Evolutionary conservation across 352 stramenopile genomes (phyloP), one percentile per base, ranked within the genome.

Genomic region (Achlya hypogyna): DNA sequence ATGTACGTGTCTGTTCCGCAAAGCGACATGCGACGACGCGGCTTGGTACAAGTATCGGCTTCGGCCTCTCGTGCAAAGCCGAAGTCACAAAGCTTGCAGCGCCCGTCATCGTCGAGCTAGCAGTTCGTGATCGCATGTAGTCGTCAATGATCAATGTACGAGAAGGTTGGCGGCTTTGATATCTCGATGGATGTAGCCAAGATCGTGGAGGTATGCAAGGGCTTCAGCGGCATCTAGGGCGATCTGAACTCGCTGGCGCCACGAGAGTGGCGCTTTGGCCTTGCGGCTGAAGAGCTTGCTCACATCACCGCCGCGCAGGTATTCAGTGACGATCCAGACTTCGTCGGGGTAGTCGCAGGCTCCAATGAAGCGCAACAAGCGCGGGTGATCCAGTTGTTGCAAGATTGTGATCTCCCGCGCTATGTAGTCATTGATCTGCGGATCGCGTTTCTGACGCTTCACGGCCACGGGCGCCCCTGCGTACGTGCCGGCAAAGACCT

Each of bases 131-230:
- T 49, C 28, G 12, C 32, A 23, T 1, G 23, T 14, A 43, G 25
- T 22, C 12, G 10, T 22, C 3, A 62, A 18, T 45, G 38, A 18
- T 10, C 38, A 1, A 42, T 49, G 23, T 70, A 75, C 70, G 51
- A 93, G 58, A 25, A 93, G 89, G 60, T 93, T 93, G 62, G 81
- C 89, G 23, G 82, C 88, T 71, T 93, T 93, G 71, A 93, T 91
- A 69, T 93, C 85, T 10, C 85, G 77, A 53, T 93, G 85, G 62
- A 93, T 86, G 62, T 90, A 79, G 58, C 78, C 76, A 29, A 77
- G 76, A 47, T 77, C 75, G 77, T 99, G 96, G 58, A 99, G 74
- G 78, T 98, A 99, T 53, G 90, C 81, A 59, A 99, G 91, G 66
- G 93, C 96, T 54, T 85, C 74, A 0, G 95, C 91, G 5, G 84